A percentile compares a stretch with the other conserved stretches of the same genome.
Evolutionary conservation across 2,329 filamentous ascomycete species (phyloP).

Genomic region (Colletotrichum sp.): DNA sequence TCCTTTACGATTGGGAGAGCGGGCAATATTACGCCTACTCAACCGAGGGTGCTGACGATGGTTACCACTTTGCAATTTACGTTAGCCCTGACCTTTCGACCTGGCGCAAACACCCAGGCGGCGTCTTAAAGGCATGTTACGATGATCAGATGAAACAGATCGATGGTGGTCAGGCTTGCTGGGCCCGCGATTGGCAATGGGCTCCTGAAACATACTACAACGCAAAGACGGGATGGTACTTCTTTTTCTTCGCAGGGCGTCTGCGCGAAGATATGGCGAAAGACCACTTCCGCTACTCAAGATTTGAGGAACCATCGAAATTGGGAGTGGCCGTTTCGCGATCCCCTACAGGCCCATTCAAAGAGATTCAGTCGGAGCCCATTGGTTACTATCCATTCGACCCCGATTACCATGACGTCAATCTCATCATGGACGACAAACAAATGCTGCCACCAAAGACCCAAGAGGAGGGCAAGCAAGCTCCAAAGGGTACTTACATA

Average conservation of each 20-base stretch:
- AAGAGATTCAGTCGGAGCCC: conserved; percentile 34
- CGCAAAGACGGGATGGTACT: conserved; percentile 39
- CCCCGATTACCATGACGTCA: conserved; percentile 38
- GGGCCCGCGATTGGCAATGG: conserved; percentile 41
- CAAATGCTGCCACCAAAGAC: conserved; percentile 37
- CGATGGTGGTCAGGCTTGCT: conserved; percentile 37
- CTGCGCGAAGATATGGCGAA: conserved; percentile 35
- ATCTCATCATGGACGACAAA: conserved; percentile 40
- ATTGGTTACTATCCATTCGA: conserved; percentile 40
- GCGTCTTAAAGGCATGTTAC: conserved; percentile 36
- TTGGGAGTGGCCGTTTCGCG: conserved; percentile 38
- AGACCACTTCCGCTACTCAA: conserved; percentile 36
- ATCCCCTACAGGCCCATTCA: conserved; percentile 36
- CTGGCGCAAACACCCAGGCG: conserved; percentile 36
- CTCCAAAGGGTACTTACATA: conserved; percentile 39
- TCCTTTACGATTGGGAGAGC: conserved; percentile 33
- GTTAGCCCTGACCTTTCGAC: conserved; percentile 39
- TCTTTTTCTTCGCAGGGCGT: conserved; percentile 40
- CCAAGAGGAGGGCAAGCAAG: conserved; percentile 28
- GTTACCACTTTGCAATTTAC: conserved; percentile 37
- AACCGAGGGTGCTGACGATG: conserved; percentile 37
- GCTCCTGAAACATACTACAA: conserved; percentile 41
- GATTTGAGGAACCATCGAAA: conserved; percentile 40
- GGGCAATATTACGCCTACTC: conserved; percentile 39
- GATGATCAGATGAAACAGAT: conserved; percentile 31